Conservation (phyloP, 2,329 filamentous ascomycete species). For the Kalaharituber pfeilii region DNA sequence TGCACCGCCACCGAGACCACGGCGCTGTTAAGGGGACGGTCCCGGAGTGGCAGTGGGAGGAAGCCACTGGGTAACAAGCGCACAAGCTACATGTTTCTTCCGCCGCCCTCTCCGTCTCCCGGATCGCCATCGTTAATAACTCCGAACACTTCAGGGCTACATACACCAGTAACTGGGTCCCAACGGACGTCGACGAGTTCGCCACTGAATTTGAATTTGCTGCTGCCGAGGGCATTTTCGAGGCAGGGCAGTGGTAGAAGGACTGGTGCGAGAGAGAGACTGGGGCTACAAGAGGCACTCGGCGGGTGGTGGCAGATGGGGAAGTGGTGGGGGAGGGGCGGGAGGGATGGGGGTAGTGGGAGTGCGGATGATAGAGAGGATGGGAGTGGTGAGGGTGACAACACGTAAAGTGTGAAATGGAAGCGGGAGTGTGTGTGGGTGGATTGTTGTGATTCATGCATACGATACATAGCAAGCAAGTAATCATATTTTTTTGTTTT, state of each 20-base stretch:
- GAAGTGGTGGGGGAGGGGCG: slow-evolving; percentile 10
- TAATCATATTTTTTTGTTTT: not conserved
- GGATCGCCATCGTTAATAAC: too few species aligned
- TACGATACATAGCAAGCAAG: too few species aligned
- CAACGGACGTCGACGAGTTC: slow-evolving; percentile 15
- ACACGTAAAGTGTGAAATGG: too few species aligned
- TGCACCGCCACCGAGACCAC: slow-evolving; percentile 21
- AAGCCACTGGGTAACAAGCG: slow-evolving; percentile 23
- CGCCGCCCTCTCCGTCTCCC: not conserved
- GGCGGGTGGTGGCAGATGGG: slow-evolving; percentile 16
- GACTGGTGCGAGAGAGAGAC: slow-evolving; percentile 2
- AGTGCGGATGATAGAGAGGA: slow-evolving; percentile 18
- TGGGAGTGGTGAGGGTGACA: slow-evolving; percentile 23
- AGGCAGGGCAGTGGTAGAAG: slow-evolving; percentile 2
- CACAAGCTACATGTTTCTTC: not conserved
- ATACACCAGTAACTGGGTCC: slow-evolving; percentile 10
- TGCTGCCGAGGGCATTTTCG: slow-evolving; percentile 10
- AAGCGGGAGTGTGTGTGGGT: not conserved
- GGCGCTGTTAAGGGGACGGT: not conserved
- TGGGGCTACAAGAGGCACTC: slow-evolving; percentile 10
- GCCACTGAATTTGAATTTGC: too few species aligned
- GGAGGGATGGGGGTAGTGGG: slow-evolving; percentile 23
- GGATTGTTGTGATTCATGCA: too few species aligned
- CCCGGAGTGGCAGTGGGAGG: slow-evolving; percentile 11
- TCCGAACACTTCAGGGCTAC: too few species aligned